phyloP scores from a whole-genome alignment of 2,329 filamentous ascomycete species.

The Chalara sp. region DNA sequence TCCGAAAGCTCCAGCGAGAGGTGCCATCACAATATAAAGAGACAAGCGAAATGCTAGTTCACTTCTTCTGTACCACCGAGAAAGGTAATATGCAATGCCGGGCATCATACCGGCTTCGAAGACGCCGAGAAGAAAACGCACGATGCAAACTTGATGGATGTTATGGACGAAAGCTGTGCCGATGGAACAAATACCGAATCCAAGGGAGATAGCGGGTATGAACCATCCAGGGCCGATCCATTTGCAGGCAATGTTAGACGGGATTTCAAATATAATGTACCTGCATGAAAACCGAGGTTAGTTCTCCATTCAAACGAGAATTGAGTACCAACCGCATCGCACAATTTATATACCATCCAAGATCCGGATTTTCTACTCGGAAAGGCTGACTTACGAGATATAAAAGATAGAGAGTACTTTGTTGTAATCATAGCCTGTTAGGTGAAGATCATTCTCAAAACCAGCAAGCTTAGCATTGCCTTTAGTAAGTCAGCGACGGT shows the following conservation, averaged over 20 bases:
- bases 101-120: slow-evolving; percentile 63
- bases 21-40: slow-evolving; percentile 64
- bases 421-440: too few relatives aligned
- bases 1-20: slow-evolving; percentile 64
- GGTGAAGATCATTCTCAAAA: too few relatives aligned
- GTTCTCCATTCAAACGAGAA: too few relatives aligned
- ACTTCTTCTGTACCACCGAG: slow-evolving; percentile 62
- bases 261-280: slow-evolving; percentile 52
- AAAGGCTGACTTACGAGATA: too few relatives aligned
- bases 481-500: too few relatives aligned
- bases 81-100: slow-evolving; percentile 67
- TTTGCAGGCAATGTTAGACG: slow-evolving; percentile 62
- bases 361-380: too few relatives aligned
- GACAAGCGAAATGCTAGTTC: slow-evolving; percentile 63
- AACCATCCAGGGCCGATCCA: slow-evolving; percentile 67
- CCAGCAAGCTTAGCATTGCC: too few relatives aligned
- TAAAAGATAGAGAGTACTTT: too few relatives aligned
- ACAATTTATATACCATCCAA: too few relatives aligned
- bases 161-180: slow-evolving; percentile 57
- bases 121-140: slow-evolving; percentile 60
- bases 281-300: too few relatives aligned
- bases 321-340: too few relatives aligned
- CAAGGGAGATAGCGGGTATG: slow-evolving; percentile 53
- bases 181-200: slow-evolving; percentile 58
- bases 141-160: slow-evolving; percentile 38